A percentile compares a stretch with the other conserved stretches of the same genome.
These are phyloP conservation scores for Penicillium sp. DNA, from an alignment of 2,329 filamentous ascomycete species.

Conservation along the genomic window DNA sequence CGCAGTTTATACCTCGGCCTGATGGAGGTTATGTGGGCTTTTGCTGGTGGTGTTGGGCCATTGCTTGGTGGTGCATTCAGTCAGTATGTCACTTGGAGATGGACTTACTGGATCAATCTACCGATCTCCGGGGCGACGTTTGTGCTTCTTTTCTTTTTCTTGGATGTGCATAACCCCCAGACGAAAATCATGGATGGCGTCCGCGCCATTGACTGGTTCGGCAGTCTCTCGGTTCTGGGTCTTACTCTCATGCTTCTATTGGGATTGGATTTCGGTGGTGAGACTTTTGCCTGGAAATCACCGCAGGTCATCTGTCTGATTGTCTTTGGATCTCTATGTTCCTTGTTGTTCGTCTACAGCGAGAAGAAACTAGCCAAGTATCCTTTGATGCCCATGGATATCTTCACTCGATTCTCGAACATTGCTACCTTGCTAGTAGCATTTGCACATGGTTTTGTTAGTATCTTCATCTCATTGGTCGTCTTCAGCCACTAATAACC, in stretches of 20 bases:
- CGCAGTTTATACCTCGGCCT: conserved; percentile 53
- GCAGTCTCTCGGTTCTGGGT: conserved; percentile 52
- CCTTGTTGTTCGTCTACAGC: conserved; percentile 57
- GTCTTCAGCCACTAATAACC: neutral
- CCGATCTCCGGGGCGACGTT: conserved; percentile 53
- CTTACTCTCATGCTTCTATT: conserved; percentile 55
- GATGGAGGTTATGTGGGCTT: conserved; percentile 55
- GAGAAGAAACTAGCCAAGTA: conserved; percentile 64
- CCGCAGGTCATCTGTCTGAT: conserved; percentile 57
- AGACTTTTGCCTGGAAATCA: conserved; percentile 54
- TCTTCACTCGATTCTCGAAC: conserved; percentile 60
- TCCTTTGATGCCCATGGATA: conserved; percentile 66
- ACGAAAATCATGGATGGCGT: conserved; percentile 53
- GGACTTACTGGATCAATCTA: conserved; percentile 58
- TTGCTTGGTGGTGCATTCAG: conserved; percentile 55
- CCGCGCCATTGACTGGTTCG: conserved; percentile 56
- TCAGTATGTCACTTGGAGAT: conserved; percentile 49
- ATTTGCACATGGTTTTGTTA: conserved; percentile 50
- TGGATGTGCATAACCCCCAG: conserved; percentile 57
- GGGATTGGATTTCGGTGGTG: conserved; percentile 56
- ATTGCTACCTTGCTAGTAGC: conserved; percentile 56
- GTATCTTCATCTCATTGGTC: neutral
- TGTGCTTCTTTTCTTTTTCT: conserved; percentile 51
- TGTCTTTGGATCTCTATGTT: conserved; percentile 52
- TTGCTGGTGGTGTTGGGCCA: conserved; percentile 55